These are phyloP conservation scores for Nakazawaea populi DNA, from an alignment of 805 yeast genomes.

Conservation along the genomic window DNA sequence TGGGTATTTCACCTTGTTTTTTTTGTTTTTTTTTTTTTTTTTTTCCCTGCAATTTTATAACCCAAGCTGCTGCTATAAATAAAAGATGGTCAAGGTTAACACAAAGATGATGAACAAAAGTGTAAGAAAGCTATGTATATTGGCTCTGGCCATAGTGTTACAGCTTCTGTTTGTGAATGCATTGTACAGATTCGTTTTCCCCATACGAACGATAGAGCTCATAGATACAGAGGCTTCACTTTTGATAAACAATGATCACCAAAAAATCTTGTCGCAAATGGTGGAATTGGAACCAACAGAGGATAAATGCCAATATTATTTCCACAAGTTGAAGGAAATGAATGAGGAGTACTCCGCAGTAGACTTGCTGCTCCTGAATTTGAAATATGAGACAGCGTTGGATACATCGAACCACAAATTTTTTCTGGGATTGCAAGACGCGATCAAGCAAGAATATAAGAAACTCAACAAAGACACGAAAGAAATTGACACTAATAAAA, in stretches of 20 bases:
- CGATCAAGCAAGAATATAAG: conserved; percentile 13
- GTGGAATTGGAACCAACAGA: not conserved
- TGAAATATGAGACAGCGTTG: conserved; percentile 8
- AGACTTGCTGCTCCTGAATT: conserved; percentile 11
- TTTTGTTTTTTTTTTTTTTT: too few species aligned
- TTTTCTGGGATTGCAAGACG: conserved; percentile 20
- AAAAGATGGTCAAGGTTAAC: not conserved
- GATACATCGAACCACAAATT: conserved; percentile 22
- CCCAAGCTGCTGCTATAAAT: too few species aligned
- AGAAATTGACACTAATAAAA: conserved; percentile 13
- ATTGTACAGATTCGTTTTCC: not conserved
- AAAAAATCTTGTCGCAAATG: not conserved
- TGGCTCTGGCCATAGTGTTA: not conserved
- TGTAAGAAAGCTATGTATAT: not conserved
- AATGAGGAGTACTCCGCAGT: conserved; percentile 4
- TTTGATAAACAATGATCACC: not conserved
- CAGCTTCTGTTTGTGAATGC: not conserved
- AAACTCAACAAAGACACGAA: conserved; percentile 14
- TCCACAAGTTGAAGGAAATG: conserved; percentile 12
- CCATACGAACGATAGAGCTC: not conserved
- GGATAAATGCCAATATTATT: conserved; percentile 16
- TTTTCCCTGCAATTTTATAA: too few species aligned
- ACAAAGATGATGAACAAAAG: not conserved
- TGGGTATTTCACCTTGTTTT: too few species aligned
- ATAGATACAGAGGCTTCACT: not conserved